Percentiles rank a stretch among this genome's conserved stretches.
Evolutionary conservation across 2,329 filamentous ascomycete species (phyloP).

Genomic region (Nemania sp.): DNA sequence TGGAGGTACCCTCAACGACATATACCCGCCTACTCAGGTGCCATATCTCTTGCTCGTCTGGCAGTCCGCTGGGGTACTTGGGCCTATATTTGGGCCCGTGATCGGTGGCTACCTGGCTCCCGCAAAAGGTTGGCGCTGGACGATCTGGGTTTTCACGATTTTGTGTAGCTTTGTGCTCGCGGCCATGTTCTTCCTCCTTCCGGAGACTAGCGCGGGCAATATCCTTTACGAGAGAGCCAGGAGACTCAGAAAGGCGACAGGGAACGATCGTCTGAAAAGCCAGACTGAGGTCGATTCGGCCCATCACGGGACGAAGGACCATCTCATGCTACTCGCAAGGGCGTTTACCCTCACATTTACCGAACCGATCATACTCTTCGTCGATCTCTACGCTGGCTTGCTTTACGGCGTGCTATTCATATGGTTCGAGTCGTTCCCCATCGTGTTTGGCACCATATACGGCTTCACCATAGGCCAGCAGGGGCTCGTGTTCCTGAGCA

Average conservation of each 20-base stretch:
- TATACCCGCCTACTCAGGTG: conserved; percentile 32
- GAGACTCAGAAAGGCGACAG: conserved; percentile 49
- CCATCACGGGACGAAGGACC: conserved; percentile 50
- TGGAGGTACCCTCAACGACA: conserved; percentile 37
- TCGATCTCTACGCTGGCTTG: conserved; percentile 54
- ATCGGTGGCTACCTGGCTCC: conserved; percentile 47
- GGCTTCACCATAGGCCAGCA: conserved; percentile 53
- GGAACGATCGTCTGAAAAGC: conserved; percentile 30
- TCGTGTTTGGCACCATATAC: conserved; percentile 57
- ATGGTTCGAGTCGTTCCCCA: conserved; percentile 60
- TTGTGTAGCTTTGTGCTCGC: conserved; percentile 44
- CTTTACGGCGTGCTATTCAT: conserved; percentile 53
- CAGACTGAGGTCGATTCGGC: conserved; percentile 58
- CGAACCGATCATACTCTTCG: conserved; percentile 57
- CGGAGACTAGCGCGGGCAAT: conserved; percentile 57
- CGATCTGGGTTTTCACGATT: conserved; percentile 55
- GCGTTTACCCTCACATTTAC: conserved; percentile 46
- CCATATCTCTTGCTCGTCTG: conserved; percentile 44
- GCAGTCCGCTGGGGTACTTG: conserved; percentile 46
- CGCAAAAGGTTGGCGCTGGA: conserved; percentile 48
- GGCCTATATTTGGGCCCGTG: conserved; percentile 54
- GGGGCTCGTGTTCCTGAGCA: conserved; percentile 54
- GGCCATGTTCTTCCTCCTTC: conserved; percentile 56
- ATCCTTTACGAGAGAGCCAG: conserved; percentile 58
- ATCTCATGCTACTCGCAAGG: conserved; percentile 49